Percentiles rank a stretch among this genome's conserved stretches.
These are phyloP conservation scores for Tuber borchii DNA, from an alignment of 495 filamentous ascomycete genomes.

Conservation along the genomic window DNA sequence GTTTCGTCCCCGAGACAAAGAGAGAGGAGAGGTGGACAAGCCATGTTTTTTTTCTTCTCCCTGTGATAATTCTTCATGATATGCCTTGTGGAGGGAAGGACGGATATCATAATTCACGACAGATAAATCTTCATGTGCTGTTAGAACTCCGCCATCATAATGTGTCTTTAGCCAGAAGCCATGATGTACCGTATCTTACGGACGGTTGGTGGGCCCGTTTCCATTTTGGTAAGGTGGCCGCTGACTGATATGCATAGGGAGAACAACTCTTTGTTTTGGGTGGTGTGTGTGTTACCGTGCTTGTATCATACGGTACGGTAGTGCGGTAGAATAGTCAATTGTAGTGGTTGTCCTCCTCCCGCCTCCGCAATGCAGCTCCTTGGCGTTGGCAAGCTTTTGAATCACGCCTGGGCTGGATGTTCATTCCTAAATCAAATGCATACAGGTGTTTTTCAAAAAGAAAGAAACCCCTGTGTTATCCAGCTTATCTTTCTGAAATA, in stretches of 20 bases:
- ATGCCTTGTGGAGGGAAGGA: not conserved
- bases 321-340: not conserved
- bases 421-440: not conserved
- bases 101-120: not conserved
- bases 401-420: not conserved
- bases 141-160: not conserved
- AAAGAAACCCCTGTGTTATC: not conserved
- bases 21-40: not conserved
- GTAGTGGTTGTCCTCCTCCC: not conserved
- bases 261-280: not conserved
- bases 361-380: not conserved
- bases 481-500: not conserved
- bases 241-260: not conserved
- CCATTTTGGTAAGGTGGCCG: not conserved
- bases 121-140: not conserved
- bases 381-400: conserved; percentile 2
- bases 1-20: not conserved
- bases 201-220: not conserved
- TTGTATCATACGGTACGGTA: not conserved
- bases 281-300: not conserved
- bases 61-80: not conserved
- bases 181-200: not conserved
- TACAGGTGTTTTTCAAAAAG: not conserved
- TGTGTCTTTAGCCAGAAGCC: conserved; percentile 1
- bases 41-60: not conserved